These are phyloP conservation scores for Terfezia claveryi DNA, from an alignment of 495 filamentous ascomycete species.

Conservation along the genomic window DNA sequence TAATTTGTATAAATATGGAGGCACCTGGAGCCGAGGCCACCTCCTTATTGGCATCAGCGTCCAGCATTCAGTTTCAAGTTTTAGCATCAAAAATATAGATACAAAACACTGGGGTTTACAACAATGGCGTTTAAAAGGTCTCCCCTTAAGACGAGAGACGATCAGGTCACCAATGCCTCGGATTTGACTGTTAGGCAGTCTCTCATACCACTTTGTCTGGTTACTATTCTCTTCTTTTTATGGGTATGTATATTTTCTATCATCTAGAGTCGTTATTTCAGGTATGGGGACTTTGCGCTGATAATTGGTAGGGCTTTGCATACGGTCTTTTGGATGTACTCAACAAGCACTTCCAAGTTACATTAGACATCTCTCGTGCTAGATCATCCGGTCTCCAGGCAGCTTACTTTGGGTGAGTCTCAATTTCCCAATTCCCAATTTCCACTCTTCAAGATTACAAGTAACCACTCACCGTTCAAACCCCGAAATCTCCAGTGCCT, in stretches of 20 bases:
- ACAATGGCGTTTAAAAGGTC: background rate
- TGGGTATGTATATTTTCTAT: conserved; percentile 1
- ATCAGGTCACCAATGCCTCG: conserved; percentile 11
- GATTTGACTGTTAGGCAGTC: conserved; percentile 13
- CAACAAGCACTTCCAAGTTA: conserved; percentile 32
- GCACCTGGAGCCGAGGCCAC: too few relatives aligned
- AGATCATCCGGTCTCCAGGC: conserved; percentile 16
- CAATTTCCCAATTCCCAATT: background rate
- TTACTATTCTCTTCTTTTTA: conserved; percentile 16
- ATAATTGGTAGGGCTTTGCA: conserved; percentile 16
- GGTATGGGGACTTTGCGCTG: background rate
- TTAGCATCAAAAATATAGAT: too few relatives aligned
- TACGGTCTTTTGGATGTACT: conserved; percentile 34
- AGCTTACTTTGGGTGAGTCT: conserved; percentile 16
- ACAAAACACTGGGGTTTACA: too few relatives aligned
- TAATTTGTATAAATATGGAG: too few relatives aligned
- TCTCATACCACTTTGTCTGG: conserved; percentile 8
- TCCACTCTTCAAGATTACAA: background rate
- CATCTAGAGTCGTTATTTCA: too few relatives aligned
- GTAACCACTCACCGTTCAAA: background rate
- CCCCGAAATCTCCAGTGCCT: conserved; percentile 5
- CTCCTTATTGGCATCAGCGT: too few relatives aligned
- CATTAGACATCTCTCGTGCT: conserved; percentile 12
- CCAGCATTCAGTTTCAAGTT: too few relatives aligned
- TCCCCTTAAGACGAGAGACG: background rate